Base-by-base conservation (phyloP, 495 filamentous ascomycete genomes). In the Venustampulla echinocandica region DNA sequence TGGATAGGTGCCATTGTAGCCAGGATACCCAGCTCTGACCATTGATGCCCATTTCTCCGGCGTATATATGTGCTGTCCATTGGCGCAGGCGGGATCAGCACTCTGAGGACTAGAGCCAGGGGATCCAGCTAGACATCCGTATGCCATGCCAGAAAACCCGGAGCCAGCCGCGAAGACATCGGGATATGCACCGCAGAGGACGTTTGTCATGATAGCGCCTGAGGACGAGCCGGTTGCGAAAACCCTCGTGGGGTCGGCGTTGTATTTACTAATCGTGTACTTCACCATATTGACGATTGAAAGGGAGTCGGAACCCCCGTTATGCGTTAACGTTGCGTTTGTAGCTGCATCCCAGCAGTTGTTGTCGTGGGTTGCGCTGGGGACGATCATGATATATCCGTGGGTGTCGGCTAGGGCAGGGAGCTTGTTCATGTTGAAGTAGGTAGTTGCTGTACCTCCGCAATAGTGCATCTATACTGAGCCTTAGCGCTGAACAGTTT, bases 321-420 rank as follows among this genome's bases (percentile, higher is more conserved):
- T 56, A 54, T 76, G 73, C 14, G 64, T 74, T 1, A 81, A 61
- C 3, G 73, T 63, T 49, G 63, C 66, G 6, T 64, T 57, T 1
- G 69, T 75, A 22, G 69, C 69, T 24, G 80, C 75, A 46, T 82
- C 78, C 77, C 77, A 83, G 63, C 76, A 81, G 23, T 53, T 65
- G 22, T 63, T 69, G 14, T 49, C 47, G 57, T 68, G 20, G 11
- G 69, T 63, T 6, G 69, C 66, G 41, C 67, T 59, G 3, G 72
- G 73, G 60, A 72, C 76, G 59, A 76, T 71, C 47, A 76, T 65
- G 35, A 77, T 73, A 57, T 74, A 80, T 30, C 74, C 74, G 46
- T 76, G 61, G 20, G 56, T 34, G 30, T 79, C 76, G 14, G 73
- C 70, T 10, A 67, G 59, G 0, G 50, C 34, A 9, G 68, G 67